Evolutionary conservation across 495 filamentous ascomycete species (phyloP).

Genomic region (Neurospora sp.): DNA sequence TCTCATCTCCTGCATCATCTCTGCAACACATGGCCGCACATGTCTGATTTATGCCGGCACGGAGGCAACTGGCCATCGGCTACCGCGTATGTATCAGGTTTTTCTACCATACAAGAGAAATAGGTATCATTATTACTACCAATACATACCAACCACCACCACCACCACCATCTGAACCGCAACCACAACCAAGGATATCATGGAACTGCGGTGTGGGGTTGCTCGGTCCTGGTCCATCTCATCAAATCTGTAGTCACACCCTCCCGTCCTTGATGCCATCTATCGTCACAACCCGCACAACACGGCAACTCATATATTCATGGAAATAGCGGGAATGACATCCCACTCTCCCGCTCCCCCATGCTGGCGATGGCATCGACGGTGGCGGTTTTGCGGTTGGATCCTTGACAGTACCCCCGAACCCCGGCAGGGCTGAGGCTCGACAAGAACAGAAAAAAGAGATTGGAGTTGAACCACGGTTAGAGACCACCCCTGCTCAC

Average conservation of each 20-base stretch:
- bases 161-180: neutral
- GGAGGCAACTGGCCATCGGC: neutral
- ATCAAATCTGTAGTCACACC: neutral
- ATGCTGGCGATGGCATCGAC: neutral
- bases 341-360: neutral
- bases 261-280: neutral
- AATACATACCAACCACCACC: neutral
- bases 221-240: neutral
- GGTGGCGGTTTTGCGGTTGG: neutral
- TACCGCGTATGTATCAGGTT: neutral
- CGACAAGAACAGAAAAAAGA: neutral
- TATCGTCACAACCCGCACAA: neutral
- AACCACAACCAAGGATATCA: neutral
- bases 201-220: neutral
- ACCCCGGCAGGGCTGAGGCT: neutral
- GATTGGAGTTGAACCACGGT: neutral
- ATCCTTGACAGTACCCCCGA: neutral
- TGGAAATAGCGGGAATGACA: neutral
- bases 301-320: neutral
- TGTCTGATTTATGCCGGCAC: neutral
- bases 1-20: neutral
- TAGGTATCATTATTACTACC: neutral
- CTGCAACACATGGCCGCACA: neutral
- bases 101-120: neutral
- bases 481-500: conserved; percentile 1